Evolutionary conservation across 345 rosid species (phyloP), one percentile per base, ranked within the genome.

Genomic region (Viola odorata): DNA sequence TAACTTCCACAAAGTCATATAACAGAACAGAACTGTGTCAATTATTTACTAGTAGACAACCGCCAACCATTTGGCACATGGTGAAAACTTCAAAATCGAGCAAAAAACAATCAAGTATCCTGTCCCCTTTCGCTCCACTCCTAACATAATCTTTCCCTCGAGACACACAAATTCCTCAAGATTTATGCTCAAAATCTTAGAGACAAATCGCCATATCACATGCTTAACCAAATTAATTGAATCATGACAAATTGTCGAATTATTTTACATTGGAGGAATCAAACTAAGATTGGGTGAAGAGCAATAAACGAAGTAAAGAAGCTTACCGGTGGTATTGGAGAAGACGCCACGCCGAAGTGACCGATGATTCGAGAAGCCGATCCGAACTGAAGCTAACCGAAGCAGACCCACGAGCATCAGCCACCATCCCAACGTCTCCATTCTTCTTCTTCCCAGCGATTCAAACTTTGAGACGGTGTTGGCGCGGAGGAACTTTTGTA

Each of bases 291-390:
- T 23, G 32, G 32, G 32, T 23, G 2, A 23, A 23, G 32, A 23
- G 32, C 7, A 44, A 7, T 1, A 7, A 44, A 44, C 38, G 54
- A 55, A 12, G 14, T 49, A 57, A 47, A 12, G 37, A 41, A 61
- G 57, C 70, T 56, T 67, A 89, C 96, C 81, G 65, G 79, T 76
- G 65, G 94, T 71, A 9, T 75, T 79, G 75, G 96, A 89, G 88
- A 84, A 92, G 76, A 89, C 96, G 40, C 91, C 98, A 66, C 80
- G 91, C 38, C 83, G 78, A 67, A 92, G 96, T 73, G 96, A 91
- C 92, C 90, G 82, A 58, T 85, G 83, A 76, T 92, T 81, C 75
- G 87, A 81, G 88, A 44, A 44, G 0, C 47, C 3, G 47, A 44
- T 11, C 7, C 47, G 12, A 44, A 44, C 47, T 44, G 47, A 44